phyloP scores from a whole-genome alignment of 2,329 filamentous ascomycete species.

The Cadophora malorum region DNA sequence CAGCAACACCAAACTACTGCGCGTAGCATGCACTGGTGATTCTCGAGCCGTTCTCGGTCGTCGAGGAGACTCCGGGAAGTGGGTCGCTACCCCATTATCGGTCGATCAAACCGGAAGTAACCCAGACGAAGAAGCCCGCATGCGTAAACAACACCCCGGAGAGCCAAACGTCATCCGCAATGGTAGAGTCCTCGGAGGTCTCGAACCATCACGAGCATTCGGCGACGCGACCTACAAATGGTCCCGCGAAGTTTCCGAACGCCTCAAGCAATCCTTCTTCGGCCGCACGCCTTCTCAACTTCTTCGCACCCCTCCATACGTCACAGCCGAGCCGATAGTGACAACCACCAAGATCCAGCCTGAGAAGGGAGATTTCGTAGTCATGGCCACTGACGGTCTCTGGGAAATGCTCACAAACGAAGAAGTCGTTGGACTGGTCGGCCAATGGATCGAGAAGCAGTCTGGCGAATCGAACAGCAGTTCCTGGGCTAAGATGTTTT shows the following conservation, averaged over 20 bases:
- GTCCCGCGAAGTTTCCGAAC: slow-evolving; percentile 82
- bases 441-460: slow-evolving; percentile 93
- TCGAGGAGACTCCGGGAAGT: slow-evolving; percentile 79
- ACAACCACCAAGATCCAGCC: slow-evolving; percentile 93
- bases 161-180: slow-evolving; percentile 88
- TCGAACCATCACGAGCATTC: slow-evolving; percentile 94
- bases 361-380: slow-evolving; percentile 89
- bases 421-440: slow-evolving; percentile 94
- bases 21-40: slow-evolving; percentile 96
- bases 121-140: slow-evolving; percentile 79
- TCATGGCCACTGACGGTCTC: slow-evolving; percentile 94
- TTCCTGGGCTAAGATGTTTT: slow-evolving; percentile 72
- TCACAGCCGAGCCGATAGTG: slow-evolving; percentile 93
- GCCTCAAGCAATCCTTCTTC: slow-evolving; percentile 86
- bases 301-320: slow-evolving; percentile 92
- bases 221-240: slow-evolving; percentile 98
- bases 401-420: slow-evolving; percentile 99
- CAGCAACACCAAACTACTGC: slow-evolving; percentile 80
- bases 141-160: slow-evolving; percentile 86
- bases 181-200: slow-evolving; percentile 86
- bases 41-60: slow-evolving; percentile 93
- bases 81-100: slow-evolving; percentile 88
- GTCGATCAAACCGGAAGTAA: slow-evolving; percentile 94
- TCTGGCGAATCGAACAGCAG: slow-evolving; percentile 44
- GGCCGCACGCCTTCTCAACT: slow-evolving; percentile 77